A percentile compares a stretch with the other conserved stretches of the same genome.
phyloP scores from a whole-genome alignment of 176 grass and related monocot genomes.

The Pharus latifolius region DNA sequence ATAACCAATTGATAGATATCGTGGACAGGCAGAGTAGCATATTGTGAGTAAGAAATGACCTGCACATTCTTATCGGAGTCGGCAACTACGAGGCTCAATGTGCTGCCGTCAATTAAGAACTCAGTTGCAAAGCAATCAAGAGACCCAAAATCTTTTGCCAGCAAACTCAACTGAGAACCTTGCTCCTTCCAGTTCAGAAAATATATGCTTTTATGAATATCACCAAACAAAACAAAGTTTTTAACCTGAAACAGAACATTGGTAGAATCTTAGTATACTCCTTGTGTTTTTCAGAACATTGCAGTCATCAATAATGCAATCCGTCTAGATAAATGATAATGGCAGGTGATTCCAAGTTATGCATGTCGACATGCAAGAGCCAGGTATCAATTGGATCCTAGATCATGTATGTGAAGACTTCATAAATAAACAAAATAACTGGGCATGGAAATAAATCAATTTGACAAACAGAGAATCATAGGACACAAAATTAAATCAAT shows the following conservation, averaged over 20 bases:
- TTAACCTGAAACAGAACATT: constrained; percentile 53
- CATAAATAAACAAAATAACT: too few relatives aligned
- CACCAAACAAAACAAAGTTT: constrained; percentile 87
- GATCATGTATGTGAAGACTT: too few relatives aligned
- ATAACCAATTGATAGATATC: not conserved
- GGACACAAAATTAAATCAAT: not conserved
- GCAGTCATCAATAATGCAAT: not conserved
- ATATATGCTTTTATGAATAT: constrained; percentile 95
- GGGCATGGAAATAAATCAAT: too few relatives aligned
- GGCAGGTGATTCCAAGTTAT: not conserved
- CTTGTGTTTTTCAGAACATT: not conserved
- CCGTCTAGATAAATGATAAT: not conserved
- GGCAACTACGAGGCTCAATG: constrained; percentile 76
- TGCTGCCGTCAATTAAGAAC: constrained; percentile 95
- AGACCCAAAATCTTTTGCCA: constrained; percentile 92
- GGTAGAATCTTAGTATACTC: not conserved
- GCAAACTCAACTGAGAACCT: constrained; percentile 85
- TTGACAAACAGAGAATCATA: too few relatives aligned
- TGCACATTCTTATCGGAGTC: constrained; percentile 89
- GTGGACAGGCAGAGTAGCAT: not conserved
- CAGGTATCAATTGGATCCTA: not conserved
- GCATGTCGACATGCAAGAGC: not conserved
- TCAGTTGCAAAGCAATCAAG: constrained; percentile 92
- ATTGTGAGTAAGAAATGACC: constrained; percentile 25
- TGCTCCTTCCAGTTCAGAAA: constrained; percentile 98